Conservation (phyloP, 2,329 filamentous ascomycete species). For the Fusarium drepaniforme region DNA sequence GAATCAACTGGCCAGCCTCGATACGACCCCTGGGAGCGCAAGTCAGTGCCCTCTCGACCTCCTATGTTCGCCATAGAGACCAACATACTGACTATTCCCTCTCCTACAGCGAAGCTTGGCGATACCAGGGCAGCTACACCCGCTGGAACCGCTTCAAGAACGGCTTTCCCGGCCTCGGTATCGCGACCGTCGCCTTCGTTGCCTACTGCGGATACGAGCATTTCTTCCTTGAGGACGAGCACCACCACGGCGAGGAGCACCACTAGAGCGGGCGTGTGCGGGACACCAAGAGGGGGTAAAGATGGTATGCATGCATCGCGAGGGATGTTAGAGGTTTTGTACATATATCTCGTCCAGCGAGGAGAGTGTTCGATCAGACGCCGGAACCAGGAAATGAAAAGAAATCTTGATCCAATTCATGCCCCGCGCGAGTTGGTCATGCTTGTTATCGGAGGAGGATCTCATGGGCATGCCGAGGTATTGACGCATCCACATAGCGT, state of each 20-base stretch:
- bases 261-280: slow-evolving; percentile 51
- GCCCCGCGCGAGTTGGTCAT: not conserved
- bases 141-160: slow-evolving; percentile 90
- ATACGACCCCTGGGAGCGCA: slow-evolving; percentile 76
- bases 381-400: slow-evolving; percentile 38
- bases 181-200: slow-evolving; percentile 90
- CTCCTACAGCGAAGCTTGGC: slow-evolving; percentile 86
- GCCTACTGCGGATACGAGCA: slow-evolving; percentile 92
- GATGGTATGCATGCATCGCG: slow-evolving; percentile 21
- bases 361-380: slow-evolving; percentile 31
- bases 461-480: not conserved
- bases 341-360: slow-evolving; percentile 41
- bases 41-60: slow-evolving; percentile 59
- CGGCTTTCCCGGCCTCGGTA: slow-evolving; percentile 90
- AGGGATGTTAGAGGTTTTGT: slow-evolving; percentile 32
- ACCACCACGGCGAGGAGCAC: slow-evolving; percentile 71
- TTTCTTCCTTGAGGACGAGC: slow-evolving; percentile 82
- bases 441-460: not conserved
- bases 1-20: slow-evolving; percentile 72
- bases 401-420: slow-evolving; percentile 12
- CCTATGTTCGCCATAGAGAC: not conserved
- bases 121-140: slow-evolving; percentile 90
- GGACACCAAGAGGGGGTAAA: slow-evolving; percentile 19
- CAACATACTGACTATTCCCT: slow-evolving; percentile 16
- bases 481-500: not conserved